Base-by-base conservation (phyloP, 1,284 basidiomycete genomes). In the Apiotrichum akiyoshidainum region DNA sequence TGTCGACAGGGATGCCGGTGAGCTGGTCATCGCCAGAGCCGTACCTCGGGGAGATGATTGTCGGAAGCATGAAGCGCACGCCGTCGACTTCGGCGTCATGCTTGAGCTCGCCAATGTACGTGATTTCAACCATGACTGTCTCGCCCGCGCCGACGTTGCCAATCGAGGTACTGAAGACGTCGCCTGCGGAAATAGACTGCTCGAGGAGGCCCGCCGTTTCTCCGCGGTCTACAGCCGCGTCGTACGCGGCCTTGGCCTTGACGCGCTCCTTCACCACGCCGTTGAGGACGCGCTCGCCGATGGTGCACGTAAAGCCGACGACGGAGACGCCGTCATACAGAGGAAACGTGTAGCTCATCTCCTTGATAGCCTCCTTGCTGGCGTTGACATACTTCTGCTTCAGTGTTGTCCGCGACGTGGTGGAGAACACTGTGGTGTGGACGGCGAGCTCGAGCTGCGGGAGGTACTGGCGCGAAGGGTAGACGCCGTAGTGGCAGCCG, bases 331-430 rank as follows among this genome's bases (percentile, higher is more conserved):
- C 75, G 0, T 81, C 83, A 1, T 85, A 86, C 1, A 86, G 78
- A 2, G 85, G 85, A 62, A 87, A 86, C 46, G 81, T 75, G 67
- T 85, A 87, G 42, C 81, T 80, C 9, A 82, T 82, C 49, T 80
- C 75, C 42, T 73, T 63, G 0, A 83, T 82, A 0, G 76, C 57
- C 16, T 63, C 58, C 17, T 68, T 60, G 1, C 73, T 71, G 0
- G 74, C 59, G 64, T 86, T 84, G 17, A 55, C 65, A 66, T 81
- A 87, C 0, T 66, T 69, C 59, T 86, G 85, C 0, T 67, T 67
- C 17, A 87, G 66, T 0, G 78, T 76, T 8, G 85, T 80, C 19
- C 79, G 76, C 0, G 83, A 82, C 10, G 83, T 81, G 0, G 83
- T 83, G 51, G 52, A 47, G 26, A 56, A 14, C 33, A 64, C 52